Base-by-base conservation (phyloP, 352 stramenopile species). In the Phytophthora crassamura region DNA sequence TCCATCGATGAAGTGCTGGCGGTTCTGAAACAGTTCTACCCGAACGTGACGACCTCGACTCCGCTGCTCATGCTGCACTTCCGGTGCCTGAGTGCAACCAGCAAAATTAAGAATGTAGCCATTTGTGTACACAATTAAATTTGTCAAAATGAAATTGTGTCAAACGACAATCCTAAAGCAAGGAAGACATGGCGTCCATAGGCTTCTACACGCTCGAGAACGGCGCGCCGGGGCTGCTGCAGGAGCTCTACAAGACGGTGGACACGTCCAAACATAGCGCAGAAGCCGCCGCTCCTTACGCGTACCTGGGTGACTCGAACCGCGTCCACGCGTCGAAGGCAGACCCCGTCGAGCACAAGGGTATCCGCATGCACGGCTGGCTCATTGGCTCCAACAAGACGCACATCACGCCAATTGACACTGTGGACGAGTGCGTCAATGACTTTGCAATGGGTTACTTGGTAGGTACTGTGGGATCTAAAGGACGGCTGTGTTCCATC, bases 301-400 rank as follows among this genome's bases (percentile, higher is more conserved):
- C 75, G 43, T 77, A 80, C 43, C 59, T 89, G 34, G 80, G 82
- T 22, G 80, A 88, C 57, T 85, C 76, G 64, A 72, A 79, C 20
- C 47, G 53, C 34, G 46, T 77, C 30, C 68, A 82, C 46, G 42
- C 64, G n/a, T 64, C 71, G 16, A 56, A 82, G 34, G 80, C 83
- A 41, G 75, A 92, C 48, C 72, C 75, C 16, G 75, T 89, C 22
- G 80, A 90, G 69, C 82, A 88, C 75, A 86, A 89, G 50, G 84
- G 83, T 18, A 88, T 94, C 40, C 71, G 77, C 35, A 46, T 91
- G 45, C 61, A 78, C 25, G 67, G 72, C 51, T 94, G 86, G 83
- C 43, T 89, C 54, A 82, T 94, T 34, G 86, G 82, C 48, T 87
- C 77, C 38, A 90, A 91, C 45, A 94, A 94, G 71, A 92, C 80